A percentile compares a stretch with the other conserved stretches of the same genome.
These are phyloP conservation scores for Suhomyces emberorum DNA, from an alignment of 805 yeast genomes.

Conservation along the genomic window DNA sequence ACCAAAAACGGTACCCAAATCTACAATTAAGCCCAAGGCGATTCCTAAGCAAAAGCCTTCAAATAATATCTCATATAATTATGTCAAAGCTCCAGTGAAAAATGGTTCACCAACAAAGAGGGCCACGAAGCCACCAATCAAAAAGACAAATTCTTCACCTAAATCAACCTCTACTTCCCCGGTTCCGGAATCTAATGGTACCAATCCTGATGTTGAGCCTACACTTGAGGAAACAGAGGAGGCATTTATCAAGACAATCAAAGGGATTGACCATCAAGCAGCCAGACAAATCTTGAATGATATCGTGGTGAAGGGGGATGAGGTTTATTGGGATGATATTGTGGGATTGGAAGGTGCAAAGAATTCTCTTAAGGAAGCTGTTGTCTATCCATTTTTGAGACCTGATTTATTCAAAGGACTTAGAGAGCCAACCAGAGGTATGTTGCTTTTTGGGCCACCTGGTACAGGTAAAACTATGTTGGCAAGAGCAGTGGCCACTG, in stretches of 20 bases:
- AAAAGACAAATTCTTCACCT: background rate
- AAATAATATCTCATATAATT: conserved; percentile 13
- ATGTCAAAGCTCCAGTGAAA: conserved; percentile 9
- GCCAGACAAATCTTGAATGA: conserved; percentile 86
- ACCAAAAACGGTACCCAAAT: conserved; percentile 3
- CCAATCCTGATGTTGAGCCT: background rate
- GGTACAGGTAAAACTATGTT: conserved; percentile 99
- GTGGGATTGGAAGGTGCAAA: conserved; percentile 92
- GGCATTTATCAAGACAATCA: conserved; percentile 41
- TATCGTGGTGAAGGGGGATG: conserved; percentile 85
- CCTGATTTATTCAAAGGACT: conserved; percentile 91
- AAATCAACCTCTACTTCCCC: background rate
- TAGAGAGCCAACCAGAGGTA: conserved; percentile 94
- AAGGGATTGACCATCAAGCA: conserved; percentile 75
- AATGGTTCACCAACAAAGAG: conserved; percentile 1
- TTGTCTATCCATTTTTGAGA: conserved; percentile 90
- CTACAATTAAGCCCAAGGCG: conserved; percentile 2
- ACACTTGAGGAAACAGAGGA: conserved; percentile 25
- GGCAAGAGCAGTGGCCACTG: conserved; percentile 95
- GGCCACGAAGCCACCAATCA: background rate
- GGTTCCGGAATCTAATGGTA: conserved; percentile 1
- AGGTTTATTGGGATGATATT: conserved; percentile 91
- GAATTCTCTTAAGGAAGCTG: conserved; percentile 85
- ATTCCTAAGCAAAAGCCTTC: conserved; percentile 3
- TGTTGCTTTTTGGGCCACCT: conserved; percentile 95